Base-by-base conservation (phyloP, 176 grass and related monocot genomes). In the Oryza meyeriana region DNA sequence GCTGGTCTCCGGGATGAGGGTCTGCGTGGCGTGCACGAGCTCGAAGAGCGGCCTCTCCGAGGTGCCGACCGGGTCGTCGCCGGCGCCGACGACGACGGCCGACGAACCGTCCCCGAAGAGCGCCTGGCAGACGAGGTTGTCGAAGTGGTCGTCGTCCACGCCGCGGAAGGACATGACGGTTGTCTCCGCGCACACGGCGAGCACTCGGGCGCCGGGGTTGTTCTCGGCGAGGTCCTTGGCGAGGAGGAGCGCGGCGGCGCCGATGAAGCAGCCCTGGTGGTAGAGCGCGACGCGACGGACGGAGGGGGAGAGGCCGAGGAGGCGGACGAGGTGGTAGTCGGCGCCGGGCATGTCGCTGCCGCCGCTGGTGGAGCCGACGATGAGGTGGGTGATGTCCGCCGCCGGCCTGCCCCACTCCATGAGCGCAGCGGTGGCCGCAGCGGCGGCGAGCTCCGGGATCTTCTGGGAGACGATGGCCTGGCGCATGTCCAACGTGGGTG, bases 161-260 rank as follows among this genome's bases (percentile, higher is more conserved):
- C 86, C 86, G 11, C 86, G 80, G 64, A 88, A 83, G 28, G 17
- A 36, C 36, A 72, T 61, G 13, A 76, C 45, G 17, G 24, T 64
- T 20, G 48, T 55, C 72, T 88, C 86, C 1, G 50, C 45, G 86
- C 73, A 79, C 13, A 87, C 41, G 5, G 62, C 80, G 14, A 88
- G 70, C 4, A 88, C 86, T 34, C 73, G 67, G 3, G 80, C 80
- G 12, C 73, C 80, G 6, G 66, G 29, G 80, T 88, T 83, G 65
- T 88, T 88, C 86, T 88, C 86, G 32, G 86, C 86, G 29, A 88
- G 33, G 62, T 87, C 85, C 79, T 87, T 87, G 26, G 85, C 85
- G 33, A 88, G 52, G 40, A 69, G 85, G 12, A 82, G 70, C 11
- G 27, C 68, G 0, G 85, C 67, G 12, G 71, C 78, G 34, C 85